phyloP scores from a whole-genome alignment of 768 basidiomycete genomes.

The Fomitopsis serialis region DNA sequence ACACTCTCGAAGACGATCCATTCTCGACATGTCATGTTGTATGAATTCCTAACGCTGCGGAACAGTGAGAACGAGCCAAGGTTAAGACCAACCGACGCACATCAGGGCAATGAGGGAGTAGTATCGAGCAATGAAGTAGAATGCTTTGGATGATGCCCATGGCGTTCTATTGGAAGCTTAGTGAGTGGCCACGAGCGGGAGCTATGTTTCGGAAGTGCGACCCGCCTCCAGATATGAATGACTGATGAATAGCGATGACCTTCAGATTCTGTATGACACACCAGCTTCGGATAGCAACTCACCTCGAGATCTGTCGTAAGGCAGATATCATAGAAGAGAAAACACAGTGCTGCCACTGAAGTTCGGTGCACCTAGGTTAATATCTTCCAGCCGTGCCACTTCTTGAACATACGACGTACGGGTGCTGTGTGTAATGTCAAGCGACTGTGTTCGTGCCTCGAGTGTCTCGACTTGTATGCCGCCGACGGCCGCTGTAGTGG shows the following conservation, averaged over 20 bases:
- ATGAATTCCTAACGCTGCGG: conserved; percentile 5
- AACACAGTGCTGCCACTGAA: conserved; percentile 9
- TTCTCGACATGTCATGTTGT: conserved; percentile 7
- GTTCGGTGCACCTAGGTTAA: no score
- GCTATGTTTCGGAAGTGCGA: neutral
- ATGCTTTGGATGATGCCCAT: conserved; percentile 7
- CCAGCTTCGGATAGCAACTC: neutral
- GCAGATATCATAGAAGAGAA: conserved; percentile 9
- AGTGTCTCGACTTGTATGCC: no score
- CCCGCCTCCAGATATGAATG: conserved; percentile 9
- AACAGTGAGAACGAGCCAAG: neutral
- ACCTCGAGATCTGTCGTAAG: conserved; percentile 12
- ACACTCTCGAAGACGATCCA: conserved; percentile 12
- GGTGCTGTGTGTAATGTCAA: no score
- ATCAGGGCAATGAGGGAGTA: conserved; percentile 11
- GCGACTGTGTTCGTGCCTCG: no score
- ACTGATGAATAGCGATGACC: neutral
- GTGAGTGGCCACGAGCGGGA: neutral
- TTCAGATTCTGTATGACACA: no score
- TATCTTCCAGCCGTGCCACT: no score
- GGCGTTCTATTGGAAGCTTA: conserved; percentile 7
- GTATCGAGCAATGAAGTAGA: conserved; percentile 11
- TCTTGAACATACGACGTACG: no score
- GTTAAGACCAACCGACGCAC: neutral
- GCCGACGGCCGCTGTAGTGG: no score